These are phyloP conservation scores for Phialemonium atrogriseum DNA, from an alignment of 2,329 filamentous ascomycete species.

Conservation along the genomic window DNA sequence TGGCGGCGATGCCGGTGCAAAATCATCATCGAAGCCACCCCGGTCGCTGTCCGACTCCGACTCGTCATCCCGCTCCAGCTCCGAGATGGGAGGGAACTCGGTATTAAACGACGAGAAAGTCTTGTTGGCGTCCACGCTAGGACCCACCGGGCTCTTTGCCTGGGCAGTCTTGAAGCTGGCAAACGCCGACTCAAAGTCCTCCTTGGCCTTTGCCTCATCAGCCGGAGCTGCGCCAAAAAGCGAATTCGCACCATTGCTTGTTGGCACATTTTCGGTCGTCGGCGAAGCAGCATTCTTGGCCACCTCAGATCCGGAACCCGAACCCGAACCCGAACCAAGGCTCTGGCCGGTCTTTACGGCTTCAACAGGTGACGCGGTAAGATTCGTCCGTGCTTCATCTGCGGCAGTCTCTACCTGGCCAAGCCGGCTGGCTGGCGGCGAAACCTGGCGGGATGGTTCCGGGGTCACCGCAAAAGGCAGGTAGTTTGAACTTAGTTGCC, in stretches of 20 bases:
- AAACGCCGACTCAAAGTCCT: slow-evolving; percentile 81
- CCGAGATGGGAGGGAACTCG: slow-evolving; percentile 92
- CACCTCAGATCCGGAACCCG: slow-evolving; percentile 17
- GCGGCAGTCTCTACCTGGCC: slow-evolving; percentile 37
- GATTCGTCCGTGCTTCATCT: slow-evolving; percentile 14
- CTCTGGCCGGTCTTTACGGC: slow-evolving; percentile 27
- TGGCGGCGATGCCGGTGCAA: slow-evolving; percentile 55
- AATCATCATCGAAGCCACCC: slow-evolving; percentile 90
- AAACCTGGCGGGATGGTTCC: slow-evolving; percentile 62
- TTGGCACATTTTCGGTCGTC: slow-evolving; percentile 9
- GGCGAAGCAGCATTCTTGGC: slow-evolving; percentile 10
- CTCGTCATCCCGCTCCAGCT: slow-evolving; percentile 73
- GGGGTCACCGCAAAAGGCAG: slow-evolving; percentile 59
- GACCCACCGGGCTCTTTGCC: slow-evolving; percentile 24
- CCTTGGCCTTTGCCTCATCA: slow-evolving; percentile 52
- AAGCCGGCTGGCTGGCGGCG: slow-evolving; percentile 60
- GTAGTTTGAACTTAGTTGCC: slow-evolving; percentile 70
- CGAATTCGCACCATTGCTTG: slow-evolving; percentile 20
- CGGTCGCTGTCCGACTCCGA: slow-evolving; percentile 71
- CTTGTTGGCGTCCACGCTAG: slow-evolving; percentile 31
- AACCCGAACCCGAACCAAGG: slow-evolving; percentile 16
- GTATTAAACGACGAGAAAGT: slow-evolving; percentile 49
- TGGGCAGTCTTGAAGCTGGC: slow-evolving; percentile 58
- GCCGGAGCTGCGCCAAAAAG: slow-evolving; percentile 6
- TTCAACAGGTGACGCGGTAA: slow-evolving; percentile 26